phyloP scores from a whole-genome alignment of 208 protist genomes.

The Borovskyia barvae region DNA sequence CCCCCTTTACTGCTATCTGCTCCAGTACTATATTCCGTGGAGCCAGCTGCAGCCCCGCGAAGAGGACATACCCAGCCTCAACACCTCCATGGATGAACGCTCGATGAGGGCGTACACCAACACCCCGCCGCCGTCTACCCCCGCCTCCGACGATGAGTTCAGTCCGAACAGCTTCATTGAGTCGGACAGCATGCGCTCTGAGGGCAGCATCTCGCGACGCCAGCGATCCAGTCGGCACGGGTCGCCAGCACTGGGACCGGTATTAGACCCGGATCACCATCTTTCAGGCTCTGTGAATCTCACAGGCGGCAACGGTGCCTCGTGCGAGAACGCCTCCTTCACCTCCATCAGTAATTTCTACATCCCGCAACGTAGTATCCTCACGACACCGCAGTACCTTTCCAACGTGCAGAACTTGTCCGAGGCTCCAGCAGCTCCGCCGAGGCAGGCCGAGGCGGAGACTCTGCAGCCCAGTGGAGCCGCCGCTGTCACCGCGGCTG shows the following conservation, averaged over 20 bases:
- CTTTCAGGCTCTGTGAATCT: neutral
- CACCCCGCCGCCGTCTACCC: neutral
- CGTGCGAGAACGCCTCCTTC: conserved; percentile 21
- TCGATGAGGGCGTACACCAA: conserved; percentile 7
- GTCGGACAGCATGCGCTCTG: neutral
- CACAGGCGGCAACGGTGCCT: neutral
- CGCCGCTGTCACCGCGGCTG: no score
- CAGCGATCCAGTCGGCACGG: neutral
- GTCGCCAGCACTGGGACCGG: neutral
- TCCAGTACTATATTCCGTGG: conserved; percentile 70
- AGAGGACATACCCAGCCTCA: conserved; percentile 27
- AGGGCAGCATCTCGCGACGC: neutral
- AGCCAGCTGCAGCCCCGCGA: conserved; percentile 29
- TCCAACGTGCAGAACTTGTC: conserved; percentile 6
- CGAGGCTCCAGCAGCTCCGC: neutral
- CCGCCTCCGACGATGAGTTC: conserved; percentile 14
- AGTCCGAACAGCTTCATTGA: neutral
- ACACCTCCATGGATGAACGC: conserved; percentile 30
- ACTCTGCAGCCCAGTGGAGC: no score
- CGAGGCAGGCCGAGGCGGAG: neutral
- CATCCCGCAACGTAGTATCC: conserved; percentile 27
- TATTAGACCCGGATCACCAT: neutral
- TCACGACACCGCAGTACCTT: conserved; percentile 17
- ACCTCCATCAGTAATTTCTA: conserved; percentile 26
- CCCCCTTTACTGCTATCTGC: conserved; percentile 62